Evolutionary conservation across 2,329 filamentous ascomycete genomes (phyloP).

Genomic region (Chaetomiaceae sp.): DNA sequence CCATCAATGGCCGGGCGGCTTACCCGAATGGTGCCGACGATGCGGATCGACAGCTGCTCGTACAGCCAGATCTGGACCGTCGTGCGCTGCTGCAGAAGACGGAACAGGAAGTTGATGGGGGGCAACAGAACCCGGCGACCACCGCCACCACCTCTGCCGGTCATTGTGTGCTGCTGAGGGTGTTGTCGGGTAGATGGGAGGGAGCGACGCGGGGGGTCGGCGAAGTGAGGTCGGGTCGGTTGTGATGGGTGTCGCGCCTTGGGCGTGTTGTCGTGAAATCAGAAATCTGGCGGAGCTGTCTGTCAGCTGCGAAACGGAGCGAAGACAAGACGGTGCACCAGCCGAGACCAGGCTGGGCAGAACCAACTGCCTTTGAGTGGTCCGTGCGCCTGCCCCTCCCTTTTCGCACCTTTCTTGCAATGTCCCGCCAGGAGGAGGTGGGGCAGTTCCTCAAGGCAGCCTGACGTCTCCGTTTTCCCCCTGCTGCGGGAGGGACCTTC

Average conservation of each 20-base stretch:
- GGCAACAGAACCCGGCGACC: conserved; percentile 56
- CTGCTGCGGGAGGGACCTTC: conserved; percentile 4
- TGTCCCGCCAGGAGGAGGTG: conserved; percentile 4
- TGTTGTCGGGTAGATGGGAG: neutral
- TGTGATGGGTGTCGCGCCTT: neutral
- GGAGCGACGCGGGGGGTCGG: neutral
- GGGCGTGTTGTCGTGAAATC: conserved; percentile 14
- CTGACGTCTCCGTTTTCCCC: conserved; percentile 21
- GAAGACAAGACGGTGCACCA: neutral
- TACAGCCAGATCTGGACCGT: conserved; percentile 95
- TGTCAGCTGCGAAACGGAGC: conserved; percentile 7
- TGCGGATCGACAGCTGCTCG: conserved; percentile 88
- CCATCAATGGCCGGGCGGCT: conserved; percentile 27
- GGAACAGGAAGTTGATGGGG: conserved; percentile 42
- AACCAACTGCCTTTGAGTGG: no score
- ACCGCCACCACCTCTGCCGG: conserved; percentile 55
- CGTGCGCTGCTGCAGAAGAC: conserved; percentile 56
- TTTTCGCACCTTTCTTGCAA: conserved; percentile 17
- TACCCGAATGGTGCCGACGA: conserved; percentile 94
- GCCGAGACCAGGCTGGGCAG: no score
- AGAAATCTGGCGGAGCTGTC: conserved; percentile 17
- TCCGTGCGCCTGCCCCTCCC: conserved; percentile 20
- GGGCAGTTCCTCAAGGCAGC: conserved; percentile 21
- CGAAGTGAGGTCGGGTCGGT: neutral
- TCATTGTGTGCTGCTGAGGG: conserved; percentile 40